Conservation (phyloP, 2,329 filamentous ascomycete genomes). For the Phaeosphaeriaceae sp. region DNA sequence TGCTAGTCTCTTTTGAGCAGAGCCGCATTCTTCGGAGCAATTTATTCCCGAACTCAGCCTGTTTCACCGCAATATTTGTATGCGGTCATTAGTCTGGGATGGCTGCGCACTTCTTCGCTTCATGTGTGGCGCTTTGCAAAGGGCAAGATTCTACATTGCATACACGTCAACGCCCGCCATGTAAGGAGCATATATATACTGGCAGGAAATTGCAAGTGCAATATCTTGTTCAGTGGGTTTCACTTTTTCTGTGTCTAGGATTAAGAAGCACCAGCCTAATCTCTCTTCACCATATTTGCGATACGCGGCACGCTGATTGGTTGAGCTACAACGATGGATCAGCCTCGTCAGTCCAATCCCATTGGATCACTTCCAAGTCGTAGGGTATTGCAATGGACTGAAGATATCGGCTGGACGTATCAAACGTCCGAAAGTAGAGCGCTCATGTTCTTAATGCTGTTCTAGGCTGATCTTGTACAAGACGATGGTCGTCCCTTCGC, state of each 20-base stretch:
- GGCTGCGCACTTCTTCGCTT: no score
- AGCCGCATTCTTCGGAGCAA: no score
- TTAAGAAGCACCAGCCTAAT: no score
- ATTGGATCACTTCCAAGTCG: not conserved
- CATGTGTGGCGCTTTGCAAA: not conserved
- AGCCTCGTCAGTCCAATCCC: not conserved
- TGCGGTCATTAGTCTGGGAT: no score
- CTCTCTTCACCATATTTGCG: no score
- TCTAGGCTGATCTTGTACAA: not conserved
- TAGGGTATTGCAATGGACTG: not conserved
- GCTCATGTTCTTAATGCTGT: not conserved
- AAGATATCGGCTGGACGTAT: not conserved
- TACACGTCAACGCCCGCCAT: not conserved
- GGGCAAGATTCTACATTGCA: not conserved
- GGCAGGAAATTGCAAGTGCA: no score
- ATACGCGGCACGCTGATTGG: not conserved
- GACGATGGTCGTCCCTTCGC: not conserved
- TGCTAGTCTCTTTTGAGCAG: no score
- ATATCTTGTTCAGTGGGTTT: no score
- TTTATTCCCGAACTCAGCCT: no score
- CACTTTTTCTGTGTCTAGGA: no score
- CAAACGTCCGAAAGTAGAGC: not conserved
- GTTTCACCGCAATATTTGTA: no score
- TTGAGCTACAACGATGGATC: not conserved
- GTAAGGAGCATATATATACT: not conserved